Conservation (phyloP, 495 filamentous ascomycete genomes). For the Penicillium canescens region DNA sequence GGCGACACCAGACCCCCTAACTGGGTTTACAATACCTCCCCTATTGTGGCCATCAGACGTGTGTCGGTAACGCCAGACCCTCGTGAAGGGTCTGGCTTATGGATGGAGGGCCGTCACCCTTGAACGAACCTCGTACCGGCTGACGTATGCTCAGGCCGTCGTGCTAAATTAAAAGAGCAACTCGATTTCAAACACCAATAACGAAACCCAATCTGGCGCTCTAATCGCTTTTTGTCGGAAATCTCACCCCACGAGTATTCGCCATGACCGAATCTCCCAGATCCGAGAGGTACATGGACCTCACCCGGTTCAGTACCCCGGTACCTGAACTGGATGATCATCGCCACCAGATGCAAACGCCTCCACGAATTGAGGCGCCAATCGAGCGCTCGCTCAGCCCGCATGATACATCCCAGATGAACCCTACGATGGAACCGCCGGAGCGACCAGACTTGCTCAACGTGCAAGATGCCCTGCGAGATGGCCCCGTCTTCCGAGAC, state of each 20-base stretch:
- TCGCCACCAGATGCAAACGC: slow-evolving; percentile 71
- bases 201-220: slow-evolving; percentile 20
- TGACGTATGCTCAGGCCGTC: slow-evolving; percentile 30
- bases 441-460: slow-evolving; percentile 51
- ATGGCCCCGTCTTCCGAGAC: slow-evolving; percentile 60
- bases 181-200: slow-evolving; percentile 9
- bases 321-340: slow-evolving; percentile 93
- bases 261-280: slow-evolving; percentile 65
- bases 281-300: slow-evolving; percentile 56
- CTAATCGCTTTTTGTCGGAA: slow-evolving; percentile 10
- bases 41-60: slow-evolving; percentile 43
- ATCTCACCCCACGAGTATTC: slow-evolving; percentile 9
- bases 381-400: slow-evolving; percentile 34
- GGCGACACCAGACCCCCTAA: slow-evolving; percentile 98
- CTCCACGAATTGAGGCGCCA: slow-evolving; percentile 61
- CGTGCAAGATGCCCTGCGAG: slow-evolving; percentile 47
- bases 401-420: slow-evolving; percentile 38
- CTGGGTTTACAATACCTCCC: slow-evolving; percentile 47
- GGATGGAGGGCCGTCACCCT: slow-evolving; percentile 41
- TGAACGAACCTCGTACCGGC: slow-evolving; percentile 36
- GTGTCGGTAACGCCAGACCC: slow-evolving; percentile 49
- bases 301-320: slow-evolving; percentile 70
- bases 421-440: slow-evolving; percentile 24
- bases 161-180: slow-evolving; percentile 11
- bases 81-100: slow-evolving; percentile 49